Conservation (phyloP, 495 filamentous ascomycete species). For the Neurospora sp. region DNA sequence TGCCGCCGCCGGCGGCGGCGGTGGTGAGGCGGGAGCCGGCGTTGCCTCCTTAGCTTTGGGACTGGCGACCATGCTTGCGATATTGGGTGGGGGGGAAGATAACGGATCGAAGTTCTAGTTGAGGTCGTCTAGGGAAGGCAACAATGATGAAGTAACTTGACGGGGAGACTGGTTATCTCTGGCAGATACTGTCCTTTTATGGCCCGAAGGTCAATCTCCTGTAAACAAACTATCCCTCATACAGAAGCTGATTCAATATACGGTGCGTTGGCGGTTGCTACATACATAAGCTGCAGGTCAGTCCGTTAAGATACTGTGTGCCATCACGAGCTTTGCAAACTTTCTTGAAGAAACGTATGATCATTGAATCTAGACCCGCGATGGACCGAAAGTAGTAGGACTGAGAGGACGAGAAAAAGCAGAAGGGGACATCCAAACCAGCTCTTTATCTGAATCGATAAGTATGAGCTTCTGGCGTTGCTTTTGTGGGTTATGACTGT, state of each 20-base stretch:
- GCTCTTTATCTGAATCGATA: not conserved
- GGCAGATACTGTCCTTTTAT: not conserved
- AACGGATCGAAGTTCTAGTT: not conserved
- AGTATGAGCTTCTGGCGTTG: not conserved
- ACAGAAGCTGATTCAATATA: not conserved
- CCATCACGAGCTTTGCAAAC: not conserved
- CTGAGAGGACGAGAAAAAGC: not conserved
- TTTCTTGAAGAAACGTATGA: not conserved
- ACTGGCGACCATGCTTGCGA: not conserved
- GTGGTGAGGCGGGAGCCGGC: not conserved
- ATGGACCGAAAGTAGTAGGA: not conserved
- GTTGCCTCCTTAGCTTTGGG: not conserved
- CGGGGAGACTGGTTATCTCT: not conserved
- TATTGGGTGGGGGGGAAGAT: not conserved
- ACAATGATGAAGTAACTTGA: not conserved
- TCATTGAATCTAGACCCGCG: not conserved
- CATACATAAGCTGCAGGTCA: not conserved
- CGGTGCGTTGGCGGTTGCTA: not conserved
- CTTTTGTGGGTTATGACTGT: not conserved
- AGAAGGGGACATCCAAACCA: not conserved
- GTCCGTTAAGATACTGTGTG: not conserved
- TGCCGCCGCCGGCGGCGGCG: not conserved
- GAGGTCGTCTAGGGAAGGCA: not conserved
- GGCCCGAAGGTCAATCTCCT: not conserved
- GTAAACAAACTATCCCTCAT: not conserved